These are phyloP conservation scores for Nicotiana rustica DNA, from an alignment of 305 asterid genomes.

Conservation along the genomic window DNA sequence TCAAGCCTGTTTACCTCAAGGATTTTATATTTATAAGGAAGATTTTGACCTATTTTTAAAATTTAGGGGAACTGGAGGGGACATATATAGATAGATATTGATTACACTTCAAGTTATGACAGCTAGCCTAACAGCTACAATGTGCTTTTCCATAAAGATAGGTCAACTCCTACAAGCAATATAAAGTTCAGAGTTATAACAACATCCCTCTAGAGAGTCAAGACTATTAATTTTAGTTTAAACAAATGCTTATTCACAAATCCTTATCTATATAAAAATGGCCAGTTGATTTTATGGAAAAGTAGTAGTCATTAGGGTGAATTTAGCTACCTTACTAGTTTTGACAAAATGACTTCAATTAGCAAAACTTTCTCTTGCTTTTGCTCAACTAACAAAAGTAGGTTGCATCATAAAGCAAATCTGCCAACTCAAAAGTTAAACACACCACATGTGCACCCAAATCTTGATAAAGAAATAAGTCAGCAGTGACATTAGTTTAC, in stretches of 20 bases:
- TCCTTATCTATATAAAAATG: no score
- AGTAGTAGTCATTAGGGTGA: not conserved
- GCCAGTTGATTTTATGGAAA: not conserved
- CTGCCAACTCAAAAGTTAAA: slow-evolving; percentile 27
- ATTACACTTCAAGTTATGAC: not conserved
- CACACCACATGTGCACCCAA: slow-evolving; percentile 16
- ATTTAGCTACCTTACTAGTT: not conserved
- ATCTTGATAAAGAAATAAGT: not conserved
- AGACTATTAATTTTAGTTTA: not conserved
- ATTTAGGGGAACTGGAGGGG: not conserved
- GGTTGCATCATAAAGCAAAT: slow-evolving; percentile 24
- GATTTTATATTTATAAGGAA: not conserved
- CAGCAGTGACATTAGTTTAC: not conserved
- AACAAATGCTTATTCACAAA: not conserved
- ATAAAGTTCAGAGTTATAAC: not conserved
- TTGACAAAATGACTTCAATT: not conserved
- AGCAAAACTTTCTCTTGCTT: not conserved
- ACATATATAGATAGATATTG: not conserved
- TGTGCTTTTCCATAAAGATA: not conserved
- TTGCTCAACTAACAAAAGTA: slow-evolving; percentile 10
- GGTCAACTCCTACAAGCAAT: not conserved
- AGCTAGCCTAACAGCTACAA: not conserved
- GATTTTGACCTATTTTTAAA: not conserved
- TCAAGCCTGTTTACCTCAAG: not conserved
- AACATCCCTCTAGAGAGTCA: not conserved